These are phyloP conservation scores for Naganishia liquefaciens DNA, from an alignment of 1,284 basidiomycete genomes.

Conservation along the genomic window DNA sequence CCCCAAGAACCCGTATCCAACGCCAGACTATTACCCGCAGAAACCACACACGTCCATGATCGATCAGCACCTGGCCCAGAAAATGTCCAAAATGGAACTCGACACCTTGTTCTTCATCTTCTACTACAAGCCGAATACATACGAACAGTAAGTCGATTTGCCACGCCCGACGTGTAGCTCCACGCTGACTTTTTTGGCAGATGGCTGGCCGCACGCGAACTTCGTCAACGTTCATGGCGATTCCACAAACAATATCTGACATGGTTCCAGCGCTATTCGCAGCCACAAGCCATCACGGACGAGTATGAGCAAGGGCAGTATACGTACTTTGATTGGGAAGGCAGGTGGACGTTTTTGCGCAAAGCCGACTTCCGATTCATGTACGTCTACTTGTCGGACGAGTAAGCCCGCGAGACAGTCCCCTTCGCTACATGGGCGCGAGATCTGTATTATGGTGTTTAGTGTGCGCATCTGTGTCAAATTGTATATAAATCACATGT, in stretches of 20 bases:
- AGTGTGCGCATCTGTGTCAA: slow-evolving; percentile 5
- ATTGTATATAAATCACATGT: slow-evolving; percentile 19
- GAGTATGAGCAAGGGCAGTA: slow-evolving; percentile 99
- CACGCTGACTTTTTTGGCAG: slow-evolving; percentile 54
- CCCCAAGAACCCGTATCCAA: slow-evolving; percentile 86
- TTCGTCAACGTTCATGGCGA: slow-evolving; percentile 97
- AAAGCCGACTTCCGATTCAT: slow-evolving; percentile 96
- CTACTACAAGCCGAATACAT: slow-evolving; percentile 95
- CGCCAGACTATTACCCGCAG: slow-evolving; percentile 95
- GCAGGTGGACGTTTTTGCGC: slow-evolving; percentile 95
- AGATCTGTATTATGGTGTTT: slow-evolving; percentile 7
- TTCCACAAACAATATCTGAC: slow-evolving; percentile 99
- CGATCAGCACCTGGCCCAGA: slow-evolving; percentile 62
- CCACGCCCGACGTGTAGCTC: not conserved
- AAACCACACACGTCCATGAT: slow-evolving; percentile 76
- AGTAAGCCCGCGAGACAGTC: not conserved
- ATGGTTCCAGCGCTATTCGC: slow-evolving; percentile 99
- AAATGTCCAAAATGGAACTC: slow-evolving; percentile 91
- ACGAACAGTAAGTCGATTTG: slow-evolving; percentile 74
- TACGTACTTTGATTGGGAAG: slow-evolving; percentile 96
- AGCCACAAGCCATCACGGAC: slow-evolving; percentile 98
- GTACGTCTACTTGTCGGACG: slow-evolving; percentile 23
- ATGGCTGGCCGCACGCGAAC: slow-evolving; percentile 92
- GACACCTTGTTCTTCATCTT: slow-evolving; percentile 99
- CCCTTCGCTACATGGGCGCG: not conserved